Base-by-base conservation (phyloP, 2,329 filamentous ascomycete species). In the Penicillium sp. region DNA sequence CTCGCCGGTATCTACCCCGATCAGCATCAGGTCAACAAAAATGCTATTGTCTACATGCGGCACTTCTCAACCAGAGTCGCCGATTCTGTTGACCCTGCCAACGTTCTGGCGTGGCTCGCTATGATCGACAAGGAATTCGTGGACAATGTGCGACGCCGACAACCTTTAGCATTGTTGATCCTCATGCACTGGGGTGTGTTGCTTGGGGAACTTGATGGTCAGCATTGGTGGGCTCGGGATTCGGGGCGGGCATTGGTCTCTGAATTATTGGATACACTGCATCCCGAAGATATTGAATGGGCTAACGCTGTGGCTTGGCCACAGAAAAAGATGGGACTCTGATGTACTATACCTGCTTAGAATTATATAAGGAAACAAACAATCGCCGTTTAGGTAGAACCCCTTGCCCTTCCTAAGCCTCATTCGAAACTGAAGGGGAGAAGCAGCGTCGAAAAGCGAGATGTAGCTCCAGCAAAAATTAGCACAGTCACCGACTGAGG, bases 141-240 rank as follows among this genome's bases (percentile, higher is more conserved):
- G 5, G 63, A 66, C 18, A 63, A 64, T 38, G 53, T 74, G 35
- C 60, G 63, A 35, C 63, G 65, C 20, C 68, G 70, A 2, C 64
- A 70, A 40, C 66, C 69, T 2, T 55, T 73, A 24, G 61, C 72
- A 1, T 53, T 74, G 10, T 50, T 74, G 38, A 67, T 73, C 24
- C 65, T 74, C 11, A 67, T 72, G 66, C 67, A 74, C 45, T 74
- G 72, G 72, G 72, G 69, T 1, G 70, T 71, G 11, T 40, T 74
- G 5, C 60, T 74, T 2, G 65, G 66, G 7, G 61, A 69, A 40
- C 59, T 74, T 22, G 64, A 74, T 60, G 67, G 65, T 5, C 60
- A 61, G 20, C 56, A 66, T 46, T 74, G 72, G 72, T 74, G 72
- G 72, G 70, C 71, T n/a, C 63, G 62, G 20, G 65, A 67, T 10